Base-by-base conservation (phyloP, 2,329 filamentous ascomycete species). In the Claviceps sorghi region DNA sequence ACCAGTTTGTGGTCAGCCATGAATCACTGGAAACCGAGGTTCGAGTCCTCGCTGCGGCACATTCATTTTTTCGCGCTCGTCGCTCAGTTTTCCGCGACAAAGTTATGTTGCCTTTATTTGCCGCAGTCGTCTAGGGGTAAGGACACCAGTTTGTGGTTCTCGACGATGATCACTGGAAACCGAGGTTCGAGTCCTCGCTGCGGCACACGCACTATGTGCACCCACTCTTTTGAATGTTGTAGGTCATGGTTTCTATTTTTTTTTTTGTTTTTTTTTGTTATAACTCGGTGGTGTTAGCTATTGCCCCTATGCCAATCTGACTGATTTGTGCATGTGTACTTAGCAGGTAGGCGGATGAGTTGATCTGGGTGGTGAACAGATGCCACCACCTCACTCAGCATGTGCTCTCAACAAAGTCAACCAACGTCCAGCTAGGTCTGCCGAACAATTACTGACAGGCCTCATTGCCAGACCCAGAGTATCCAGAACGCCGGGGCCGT, bases 61-160 rank as follows among this genome's bases (percentile, higher is more conserved):
- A 60, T 21, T 22, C 48, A 15, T 52, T 56, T 57, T 55, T 48
- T 50, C 6, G n/a, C n/a, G n/a, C n/a, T n/a, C n/a, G n/a, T n/a
- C n/a, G n/a, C n/a, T n/a, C n/a, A n/a, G n/a, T n/a, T n/a, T n/a
- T n/a, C n/a, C n/a, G n/a, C n/a, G n/a, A n/a, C n/a, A n/a, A n/a
- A n/a, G n/a, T n/a, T n/a, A n/a, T n/a, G n/a, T n/a, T n/a, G n/a
- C n/a, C n/a, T n/a, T n/a, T n/a, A n/a, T n/a, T n/a, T n/a, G n/a
- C 58, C 55, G 52, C 54, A 58, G 54, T 62, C 57, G 59, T 62
- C 58, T 59, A 62, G 58, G 55, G 60, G 61, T 60, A 48, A 62
- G 57, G 59, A 62, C 58, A 61, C 55, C 57, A 62, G 61, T 62
- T 62, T 62, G 61, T 62, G 61, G 61, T 19, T 17, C n/a, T 34